These are phyloP conservation scores for Lactifluus echinatus DNA, from an alignment of 768 basidiomycete species.

Conservation along the genomic window DNA sequence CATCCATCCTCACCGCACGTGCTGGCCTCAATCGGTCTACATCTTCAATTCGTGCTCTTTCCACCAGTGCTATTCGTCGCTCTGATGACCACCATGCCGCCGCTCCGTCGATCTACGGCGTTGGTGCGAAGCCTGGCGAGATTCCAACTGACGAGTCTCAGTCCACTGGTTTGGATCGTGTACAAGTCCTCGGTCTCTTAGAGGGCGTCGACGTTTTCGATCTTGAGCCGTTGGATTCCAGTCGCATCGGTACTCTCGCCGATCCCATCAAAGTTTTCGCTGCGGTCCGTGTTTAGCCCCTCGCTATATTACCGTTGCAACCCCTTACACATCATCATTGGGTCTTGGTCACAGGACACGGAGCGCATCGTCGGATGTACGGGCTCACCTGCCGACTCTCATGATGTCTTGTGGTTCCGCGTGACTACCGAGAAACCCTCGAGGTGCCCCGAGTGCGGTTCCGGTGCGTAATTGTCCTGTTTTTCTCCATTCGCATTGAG, in stretches of 20 bases:
- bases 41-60: slow-evolving; percentile 45
- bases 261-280: slow-evolving; percentile 85
- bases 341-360: slow-evolving; percentile 43
- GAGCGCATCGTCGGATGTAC: slow-evolving; percentile 91
- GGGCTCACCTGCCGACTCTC: slow-evolving; percentile 89
- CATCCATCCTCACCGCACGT: slow-evolving; percentile 14
- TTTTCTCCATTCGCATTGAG: not conserved
- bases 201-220: slow-evolving; percentile 90
- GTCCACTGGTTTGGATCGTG: slow-evolving; percentile 93
- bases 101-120: slow-evolving; percentile 58
- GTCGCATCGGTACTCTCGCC: slow-evolving; percentile 77
- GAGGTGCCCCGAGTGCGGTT: slow-evolving; percentile 92
- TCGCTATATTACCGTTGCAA: not conserved
- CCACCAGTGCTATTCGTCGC: slow-evolving; percentile 43
- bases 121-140: slow-evolving; percentile 62
- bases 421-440: slow-evolving; percentile 54
- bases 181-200: slow-evolving; percentile 83
- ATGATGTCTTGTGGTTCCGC: slow-evolving; percentile 84
- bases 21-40: slow-evolving; percentile 11
- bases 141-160: slow-evolving; percentile 83
- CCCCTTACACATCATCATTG: slow-evolving; percentile 4
- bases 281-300: slow-evolving; percentile 47
- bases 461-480: slow-evolving; percentile 45
- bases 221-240: slow-evolving; percentile 72
- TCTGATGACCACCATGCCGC: slow-evolving; percentile 42